phyloP scores from a whole-genome alignment of 352 stramenopile genomes.

The Phytophthora pisi region DNA sequence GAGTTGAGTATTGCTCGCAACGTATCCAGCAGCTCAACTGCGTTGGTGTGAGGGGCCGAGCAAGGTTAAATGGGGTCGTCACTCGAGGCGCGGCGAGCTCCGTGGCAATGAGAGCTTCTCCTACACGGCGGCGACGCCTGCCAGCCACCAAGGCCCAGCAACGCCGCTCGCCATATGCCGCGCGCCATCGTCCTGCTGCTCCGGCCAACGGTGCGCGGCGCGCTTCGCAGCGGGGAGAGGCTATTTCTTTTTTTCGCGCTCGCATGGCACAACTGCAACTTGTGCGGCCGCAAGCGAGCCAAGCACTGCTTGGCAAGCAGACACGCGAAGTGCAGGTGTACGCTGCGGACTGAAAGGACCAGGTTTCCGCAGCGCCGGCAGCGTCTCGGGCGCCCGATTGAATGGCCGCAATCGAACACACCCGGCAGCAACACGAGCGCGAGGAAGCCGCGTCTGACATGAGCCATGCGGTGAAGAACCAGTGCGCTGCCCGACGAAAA shows the following conservation, averaged over 20 bases:
- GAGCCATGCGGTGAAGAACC: slow-evolving; percentile 41
- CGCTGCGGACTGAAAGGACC: not conserved
- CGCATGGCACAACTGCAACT: slow-evolving; percentile 20
- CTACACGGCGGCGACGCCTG: no score
- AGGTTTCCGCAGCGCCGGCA: not conserved
- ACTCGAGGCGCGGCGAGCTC: not conserved
- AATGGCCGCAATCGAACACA: slow-evolving; percentile 33
- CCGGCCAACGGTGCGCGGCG: not conserved
- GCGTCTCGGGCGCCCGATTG: slow-evolving; percentile 8
- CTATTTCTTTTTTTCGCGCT: slow-evolving; percentile 33
- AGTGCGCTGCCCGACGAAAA: slow-evolving; percentile 30
- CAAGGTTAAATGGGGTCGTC: not conserved
- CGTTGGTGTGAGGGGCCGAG: not conserved
- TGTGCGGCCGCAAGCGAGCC: slow-evolving; percentile 1
- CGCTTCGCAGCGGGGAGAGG: slow-evolving; percentile 9
- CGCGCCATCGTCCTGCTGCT: slow-evolving; percentile 24
- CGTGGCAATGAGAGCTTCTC: no score
- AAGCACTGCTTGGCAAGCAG: no score
- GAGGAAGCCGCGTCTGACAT: slow-evolving; percentile 31
- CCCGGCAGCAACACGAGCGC: slow-evolving; percentile 7
- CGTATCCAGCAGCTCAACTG: slow-evolving; percentile 18
- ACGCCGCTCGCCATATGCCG: slow-evolving; percentile 3
- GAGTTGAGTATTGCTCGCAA: slow-evolving; percentile 29
- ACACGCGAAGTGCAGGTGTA: no score
- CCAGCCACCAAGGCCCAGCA: not conserved